These are phyloP conservation scores for Mortierella sp. DNA, from an alignment of 371 early-diverging fungal genomes.

Conservation along the genomic window DNA sequence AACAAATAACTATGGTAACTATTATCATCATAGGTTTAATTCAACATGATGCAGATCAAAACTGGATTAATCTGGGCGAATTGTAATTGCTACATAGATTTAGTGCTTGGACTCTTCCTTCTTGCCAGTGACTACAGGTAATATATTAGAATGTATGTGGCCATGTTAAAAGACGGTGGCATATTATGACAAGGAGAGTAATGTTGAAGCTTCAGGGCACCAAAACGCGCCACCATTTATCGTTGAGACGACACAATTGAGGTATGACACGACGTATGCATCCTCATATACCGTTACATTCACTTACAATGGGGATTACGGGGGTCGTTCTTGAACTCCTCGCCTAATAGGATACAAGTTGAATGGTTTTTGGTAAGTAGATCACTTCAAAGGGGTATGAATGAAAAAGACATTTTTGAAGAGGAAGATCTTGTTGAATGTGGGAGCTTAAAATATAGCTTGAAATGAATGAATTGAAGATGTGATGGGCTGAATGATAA, in stretches of 20 bases:
- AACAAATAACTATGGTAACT: no score
- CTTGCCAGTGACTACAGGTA: constrained; percentile 27
- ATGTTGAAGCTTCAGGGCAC: not conserved
- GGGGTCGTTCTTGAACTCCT: constrained; percentile 48
- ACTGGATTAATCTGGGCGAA: no score
- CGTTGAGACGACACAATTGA: no score
- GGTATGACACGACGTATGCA: not conserved
- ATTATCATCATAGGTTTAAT: no score
- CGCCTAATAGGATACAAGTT: constrained; percentile 17
- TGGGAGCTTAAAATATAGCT: not conserved
- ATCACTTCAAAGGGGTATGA: no score
- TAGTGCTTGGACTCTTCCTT: constrained; percentile 31
- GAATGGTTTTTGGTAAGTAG: not conserved
- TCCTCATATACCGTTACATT: not conserved
- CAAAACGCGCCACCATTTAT: not conserved
- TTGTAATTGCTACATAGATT: not conserved
- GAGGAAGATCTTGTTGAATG: no score
- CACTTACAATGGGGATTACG: constrained; percentile 54
- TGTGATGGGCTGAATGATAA: no score
- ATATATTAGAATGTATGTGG: no score
- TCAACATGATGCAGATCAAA: no score
- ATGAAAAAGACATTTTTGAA: no score
- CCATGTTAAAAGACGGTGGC: no score
- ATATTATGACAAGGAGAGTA: not conserved
- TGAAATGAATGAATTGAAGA: no score